A percentile compares a stretch with the other conserved stretches of the same genome.
phyloP scores from a whole-genome alignment of 208 protist genomes.

The Trichomonas vaginalis region DNA sequence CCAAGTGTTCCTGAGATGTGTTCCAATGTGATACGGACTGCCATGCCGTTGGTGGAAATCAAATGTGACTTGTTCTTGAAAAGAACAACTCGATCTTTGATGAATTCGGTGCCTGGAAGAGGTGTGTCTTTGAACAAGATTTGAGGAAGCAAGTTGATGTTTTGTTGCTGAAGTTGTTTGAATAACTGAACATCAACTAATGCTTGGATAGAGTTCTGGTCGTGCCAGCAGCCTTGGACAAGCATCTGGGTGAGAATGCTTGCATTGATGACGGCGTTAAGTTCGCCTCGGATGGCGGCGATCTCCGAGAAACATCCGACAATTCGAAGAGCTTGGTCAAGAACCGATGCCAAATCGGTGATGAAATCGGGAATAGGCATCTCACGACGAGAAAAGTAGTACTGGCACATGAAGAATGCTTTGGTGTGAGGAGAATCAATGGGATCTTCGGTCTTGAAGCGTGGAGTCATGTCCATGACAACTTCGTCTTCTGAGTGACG shows the following conservation, averaged over 20 bases:
- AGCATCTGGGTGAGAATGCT: background rate
- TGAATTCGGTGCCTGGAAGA: background rate
- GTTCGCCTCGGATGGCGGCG: background rate
- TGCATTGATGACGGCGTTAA: background rate
- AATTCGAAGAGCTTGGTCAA: constrained; percentile 84
- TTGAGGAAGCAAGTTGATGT: background rate
- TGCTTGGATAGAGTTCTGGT: background rate
- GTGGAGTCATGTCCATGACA: constrained; percentile 59
- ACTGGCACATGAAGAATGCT: constrained; percentile 84
- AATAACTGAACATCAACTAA: background rate
- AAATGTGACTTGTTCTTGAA: background rate
- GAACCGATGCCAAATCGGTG: constrained; percentile 83
- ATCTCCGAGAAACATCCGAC: background rate
- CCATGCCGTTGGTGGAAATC: background rate
- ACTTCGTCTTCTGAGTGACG: constrained; percentile 95
- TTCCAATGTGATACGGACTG: background rate
- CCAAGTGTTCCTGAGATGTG: background rate
- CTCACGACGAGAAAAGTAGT: constrained; percentile 65
- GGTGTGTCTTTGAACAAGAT: background rate
- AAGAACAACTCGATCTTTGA: background rate
- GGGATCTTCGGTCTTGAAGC: constrained; percentile 49
- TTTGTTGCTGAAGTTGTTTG: background rate
- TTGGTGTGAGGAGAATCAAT: constrained; percentile 70
- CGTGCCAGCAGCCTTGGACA: background rate
- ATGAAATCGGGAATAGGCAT: constrained; percentile 90